phyloP scores from a whole-genome alignment of 352 stramenopile genomes.

The Pythium rhizo-oryzae region DNA sequence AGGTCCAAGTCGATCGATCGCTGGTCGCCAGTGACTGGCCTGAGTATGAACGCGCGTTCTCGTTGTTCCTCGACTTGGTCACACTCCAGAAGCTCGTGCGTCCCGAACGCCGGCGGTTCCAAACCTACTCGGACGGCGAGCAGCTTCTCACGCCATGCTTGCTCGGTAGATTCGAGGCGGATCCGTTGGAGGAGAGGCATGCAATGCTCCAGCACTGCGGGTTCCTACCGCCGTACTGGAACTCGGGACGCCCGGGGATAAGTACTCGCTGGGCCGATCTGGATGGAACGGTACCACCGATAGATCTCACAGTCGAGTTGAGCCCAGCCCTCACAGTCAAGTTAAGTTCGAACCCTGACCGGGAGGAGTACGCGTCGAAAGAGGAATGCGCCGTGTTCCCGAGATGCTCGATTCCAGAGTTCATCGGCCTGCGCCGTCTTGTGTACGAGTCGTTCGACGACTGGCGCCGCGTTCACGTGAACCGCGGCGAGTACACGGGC shows the following conservation, averaged over 20 bases:
- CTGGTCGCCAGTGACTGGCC: background rate
- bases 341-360: too few species aligned
- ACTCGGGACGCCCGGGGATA: background rate
- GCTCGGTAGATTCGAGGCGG: background rate
- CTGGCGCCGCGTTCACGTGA: conserved; percentile 14
- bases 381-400: conserved; percentile 2
- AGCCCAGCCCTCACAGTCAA: too few species aligned
- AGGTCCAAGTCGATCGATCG: background rate
- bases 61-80: conserved; percentile 15
- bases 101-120: background rate
- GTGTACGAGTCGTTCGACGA: conserved; percentile 17
- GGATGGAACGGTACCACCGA: background rate
- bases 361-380: background rate
- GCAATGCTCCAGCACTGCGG: conserved; percentile 8
- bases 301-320: too few species aligned
- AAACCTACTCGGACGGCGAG: conserved; percentile 10
- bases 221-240: conserved; percentile 11
- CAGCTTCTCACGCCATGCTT: conserved; percentile 14
- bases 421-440: background rate
- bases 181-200: background rate
- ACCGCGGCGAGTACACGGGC: background rate
- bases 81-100: conserved; percentile 1
- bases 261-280: conserved; percentile 11
- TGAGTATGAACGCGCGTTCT: background rate
- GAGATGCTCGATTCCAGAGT: background rate